These are phyloP conservation scores for Penicillium expansum DNA, from an alignment of 2,329 filamentous ascomycete species.

Conservation along the genomic window DNA sequence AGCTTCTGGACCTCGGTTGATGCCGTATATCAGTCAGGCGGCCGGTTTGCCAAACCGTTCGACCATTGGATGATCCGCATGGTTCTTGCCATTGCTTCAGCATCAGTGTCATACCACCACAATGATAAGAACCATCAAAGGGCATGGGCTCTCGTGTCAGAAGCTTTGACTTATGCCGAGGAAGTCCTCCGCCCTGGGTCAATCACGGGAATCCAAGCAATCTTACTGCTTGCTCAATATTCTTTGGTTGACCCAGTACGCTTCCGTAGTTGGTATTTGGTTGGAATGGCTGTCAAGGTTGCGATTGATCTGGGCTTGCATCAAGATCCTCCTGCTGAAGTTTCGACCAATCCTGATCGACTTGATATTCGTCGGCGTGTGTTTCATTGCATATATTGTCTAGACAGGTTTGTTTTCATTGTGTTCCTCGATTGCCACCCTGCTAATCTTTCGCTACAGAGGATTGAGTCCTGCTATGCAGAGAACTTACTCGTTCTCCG, in stretches of 20 bases:
- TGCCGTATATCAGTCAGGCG: slow-evolving; percentile 71
- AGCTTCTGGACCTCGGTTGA: slow-evolving; percentile 75
- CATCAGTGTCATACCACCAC: slow-evolving; percentile 65
- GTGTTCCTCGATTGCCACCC: not conserved
- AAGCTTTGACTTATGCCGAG: slow-evolving; percentile 74
- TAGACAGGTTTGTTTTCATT: slow-evolving; percentile 66
- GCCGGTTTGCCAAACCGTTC: slow-evolving; percentile 59
- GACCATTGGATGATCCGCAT: slow-evolving; percentile 87
- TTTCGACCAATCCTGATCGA: slow-evolving; percentile 64
- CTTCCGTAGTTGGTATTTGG: slow-evolving; percentile 91
- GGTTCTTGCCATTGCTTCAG: slow-evolving; percentile 79
- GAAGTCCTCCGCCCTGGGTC: slow-evolving; percentile 82
- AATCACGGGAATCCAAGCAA: slow-evolving; percentile 78
- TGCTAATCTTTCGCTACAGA: slow-evolving; percentile 45
- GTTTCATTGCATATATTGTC: slow-evolving; percentile 85
- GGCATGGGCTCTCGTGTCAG: slow-evolving; percentile 59
- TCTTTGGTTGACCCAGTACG: slow-evolving; percentile 85
- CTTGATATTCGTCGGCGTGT: slow-evolving; percentile 77
- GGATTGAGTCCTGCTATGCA: slow-evolving; percentile 86
- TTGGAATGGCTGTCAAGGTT: slow-evolving; percentile 84
- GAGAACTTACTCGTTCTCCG: slow-evolving; percentile 87
- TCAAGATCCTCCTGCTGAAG: slow-evolving; percentile 76
- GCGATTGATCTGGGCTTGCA: slow-evolving; percentile 89
- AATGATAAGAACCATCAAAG: slow-evolving; percentile 63
- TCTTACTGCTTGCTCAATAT: slow-evolving; percentile 83